Conservation (phyloP, 1,284 basidiomycete species). For the Pseudozyma thailandica region DNA sequence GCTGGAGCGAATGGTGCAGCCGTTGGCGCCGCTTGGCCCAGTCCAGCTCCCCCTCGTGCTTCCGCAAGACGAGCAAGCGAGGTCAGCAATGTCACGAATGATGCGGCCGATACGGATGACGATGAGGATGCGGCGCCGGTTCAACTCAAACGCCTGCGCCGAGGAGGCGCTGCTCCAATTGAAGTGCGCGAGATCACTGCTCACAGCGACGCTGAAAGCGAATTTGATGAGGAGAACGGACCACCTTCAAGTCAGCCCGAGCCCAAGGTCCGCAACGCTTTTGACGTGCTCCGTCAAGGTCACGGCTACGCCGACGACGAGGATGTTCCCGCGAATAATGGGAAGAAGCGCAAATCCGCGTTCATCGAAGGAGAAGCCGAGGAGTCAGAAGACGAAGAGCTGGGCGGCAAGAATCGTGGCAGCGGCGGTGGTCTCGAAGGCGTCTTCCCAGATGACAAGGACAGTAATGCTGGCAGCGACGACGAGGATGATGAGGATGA, state of each 20-base stretch:
- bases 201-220: constrained; percentile 12
- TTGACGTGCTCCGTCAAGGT: constrained; percentile 25
- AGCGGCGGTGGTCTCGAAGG: constrained; percentile 59
- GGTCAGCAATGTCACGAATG: constrained; percentile 1
- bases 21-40: constrained; percentile 6
- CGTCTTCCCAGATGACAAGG: constrained; percentile 54
- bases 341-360: constrained; percentile 47
- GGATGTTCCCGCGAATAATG: not conserved
- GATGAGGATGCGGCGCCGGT: constrained; percentile 29
- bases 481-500: constrained; percentile 56
- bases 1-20: not conserved
- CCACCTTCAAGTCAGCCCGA: constrained; percentile 37
- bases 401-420: constrained; percentile 27
- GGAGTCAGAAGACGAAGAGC: constrained; percentile 64
- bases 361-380: constrained; percentile 66
- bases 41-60: constrained; percentile 8
- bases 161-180: constrained; percentile 8
- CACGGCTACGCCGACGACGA: not conserved
- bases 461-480: constrained; percentile 16
- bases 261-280: constrained; percentile 28
- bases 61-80: constrained; percentile 15
- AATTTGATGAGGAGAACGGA: constrained; percentile 29
- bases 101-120: constrained; percentile 1
- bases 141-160: constrained; percentile 41
- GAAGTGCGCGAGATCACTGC: not conserved